Base-by-base conservation (phyloP, 805 yeast genomes). In the Lipomyces orientalis region DNA sequence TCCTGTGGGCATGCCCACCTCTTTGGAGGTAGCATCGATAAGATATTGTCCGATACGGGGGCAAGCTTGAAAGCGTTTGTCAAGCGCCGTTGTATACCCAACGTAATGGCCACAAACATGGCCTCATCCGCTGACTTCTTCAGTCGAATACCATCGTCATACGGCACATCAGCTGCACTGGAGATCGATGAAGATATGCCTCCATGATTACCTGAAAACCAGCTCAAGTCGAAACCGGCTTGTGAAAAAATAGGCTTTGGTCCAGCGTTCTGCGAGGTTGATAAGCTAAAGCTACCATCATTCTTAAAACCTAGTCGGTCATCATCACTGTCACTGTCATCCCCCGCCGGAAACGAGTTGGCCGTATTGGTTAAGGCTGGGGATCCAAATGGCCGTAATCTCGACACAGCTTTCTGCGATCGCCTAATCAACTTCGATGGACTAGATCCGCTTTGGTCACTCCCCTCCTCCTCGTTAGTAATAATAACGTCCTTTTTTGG, bases 1-100 rank as follows among this genome's bases (percentile, higher is more conserved):
- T 58, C 56, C 3, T 70, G 66, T 4, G 72, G 72, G 35, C 72
- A 69, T 6, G 25, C 14, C 72, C 72, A 69, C 16, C 35, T 58
- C 34, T 31, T 10, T 9, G 56, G 34, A 14, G 59, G 54, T 19
- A 62, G 16, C 35, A 9, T 22, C n/a, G 54, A 34, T 10, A 63
- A 54, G 29, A 25, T 58, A n/a, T 51, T n/a, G 51, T 31, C 54
- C 2, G 62, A 56, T 8, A 55, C 46, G 2, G 19, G 60, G 2
- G 16, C 19, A 12, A 62, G 64, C 31, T 52, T 31, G 58, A 68
- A 68, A 2, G 65, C 58, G 22, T 52, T 62, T 10, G 37, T 31
- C 22, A 68, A 64, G 2, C 67, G 64, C 2, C 66, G 56, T 37
- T 61, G 65, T 33, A 68, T 68, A 10, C 54, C 62, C 25, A 52